Evolutionary conservation across 1,284 basidiomycete genomes (phyloP).

Genomic region (Ceratobasidium sp.): DNA sequence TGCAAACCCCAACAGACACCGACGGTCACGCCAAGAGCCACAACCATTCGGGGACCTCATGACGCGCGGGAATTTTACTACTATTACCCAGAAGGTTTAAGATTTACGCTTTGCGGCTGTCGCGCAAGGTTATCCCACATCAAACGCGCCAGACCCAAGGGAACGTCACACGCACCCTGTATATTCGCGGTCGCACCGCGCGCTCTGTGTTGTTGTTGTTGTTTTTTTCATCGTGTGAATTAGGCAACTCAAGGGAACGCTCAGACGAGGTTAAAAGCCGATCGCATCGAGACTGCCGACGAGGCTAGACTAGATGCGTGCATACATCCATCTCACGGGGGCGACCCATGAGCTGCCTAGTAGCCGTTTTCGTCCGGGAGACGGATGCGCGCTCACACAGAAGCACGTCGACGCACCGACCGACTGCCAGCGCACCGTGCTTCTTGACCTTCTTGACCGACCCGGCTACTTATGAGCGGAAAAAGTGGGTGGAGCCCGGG

Average conservation of each 20-base stretch:
- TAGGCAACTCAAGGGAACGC: constrained; percentile 2
- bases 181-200: constrained; percentile 9
- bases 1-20: not conserved
- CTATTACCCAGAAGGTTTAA: constrained; percentile 8
- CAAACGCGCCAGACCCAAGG: not conserved
- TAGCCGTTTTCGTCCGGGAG: constrained; percentile 12
- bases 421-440: too few relatives aligned
- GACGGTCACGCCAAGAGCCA: not conserved
- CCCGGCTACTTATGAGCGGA: too few relatives aligned
- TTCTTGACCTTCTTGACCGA: too few relatives aligned
- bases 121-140: constrained; percentile 11
- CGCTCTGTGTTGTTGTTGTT: constrained; percentile 16
- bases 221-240: constrained; percentile 21
- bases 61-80: not conserved
- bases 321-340: not conserved
- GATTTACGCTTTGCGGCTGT: not conserved
- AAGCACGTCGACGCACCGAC: too few relatives aligned
- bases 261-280: not conserved
- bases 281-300: not conserved
- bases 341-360: not conserved
- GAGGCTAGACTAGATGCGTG: not conserved
- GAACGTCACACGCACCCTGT: constrained; percentile 10
- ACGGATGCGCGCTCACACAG: not conserved
- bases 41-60: too few relatives aligned
- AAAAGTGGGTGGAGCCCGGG: too few relatives aligned